Evolutionary conservation across 768 basidiomycete species (phyloP), one percentile per base, ranked within the genome.

Genomic region (Boletus eberwhitei): DNA sequence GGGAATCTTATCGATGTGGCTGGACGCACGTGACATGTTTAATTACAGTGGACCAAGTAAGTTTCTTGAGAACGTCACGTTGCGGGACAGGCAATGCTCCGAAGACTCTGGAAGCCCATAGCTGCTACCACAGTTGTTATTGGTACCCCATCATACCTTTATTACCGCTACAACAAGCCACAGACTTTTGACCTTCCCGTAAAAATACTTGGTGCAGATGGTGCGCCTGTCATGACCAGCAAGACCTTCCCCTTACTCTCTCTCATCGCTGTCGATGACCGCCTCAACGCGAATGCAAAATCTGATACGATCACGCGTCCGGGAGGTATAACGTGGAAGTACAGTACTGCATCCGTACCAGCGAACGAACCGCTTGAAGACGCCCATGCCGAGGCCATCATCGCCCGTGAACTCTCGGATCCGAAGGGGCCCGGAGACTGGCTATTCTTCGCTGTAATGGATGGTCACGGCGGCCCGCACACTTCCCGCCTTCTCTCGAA

Each of bases 341-440:
- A 87, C 71, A 79, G 86, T 45, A 95, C 88, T 4, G 90, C 91
- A 17, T 81, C 79, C 34, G 75, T 98, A 35, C 77, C 90, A 1
- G 88, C 93, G 4, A 99, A 99, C 65, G 83, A 88, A 55, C 91
- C 93, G 8, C 85, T 97, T 48, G 97, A 99, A 71, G 97, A 99
- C 67, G 85, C 93, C 24, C 81, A 86, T 59, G 82, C 89, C 4
- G 78, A 80, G 55, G 83, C 85, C 52, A 75, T 93, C 57, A 74
- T 96, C 46, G 69, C 80, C 59, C 77, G 85, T 37, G 84, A 89
- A 63, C 73, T 73, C 4, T 73, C 80, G n/a, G 82, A 86, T 59
- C 76, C 80, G 11, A 76, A 80, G 4, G 76, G 76, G 0, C 79
- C 81, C 2, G 87, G 88, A 14, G 90, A 91, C 64, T 79, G 88